phyloP scores from a whole-genome alignment of 768 basidiomycete genomes.

The Hemileccinum impolitum region DNA sequence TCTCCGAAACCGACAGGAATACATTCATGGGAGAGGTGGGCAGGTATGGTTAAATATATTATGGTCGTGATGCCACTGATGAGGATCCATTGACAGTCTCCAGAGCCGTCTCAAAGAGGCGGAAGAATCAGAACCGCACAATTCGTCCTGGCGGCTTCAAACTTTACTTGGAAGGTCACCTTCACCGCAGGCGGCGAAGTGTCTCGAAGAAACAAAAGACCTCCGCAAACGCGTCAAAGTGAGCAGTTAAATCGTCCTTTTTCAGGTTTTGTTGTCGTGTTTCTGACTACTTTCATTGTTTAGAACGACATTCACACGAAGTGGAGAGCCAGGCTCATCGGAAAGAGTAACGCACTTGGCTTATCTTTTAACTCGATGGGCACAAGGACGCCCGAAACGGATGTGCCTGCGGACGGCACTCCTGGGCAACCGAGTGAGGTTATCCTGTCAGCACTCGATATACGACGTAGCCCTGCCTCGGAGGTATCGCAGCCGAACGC shows the following conservation, averaged over 20 bases:
- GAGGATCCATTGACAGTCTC: not conserved
- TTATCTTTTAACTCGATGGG: not conserved
- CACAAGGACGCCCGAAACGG: not conserved
- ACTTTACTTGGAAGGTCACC: not conserved
- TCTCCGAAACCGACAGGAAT: slow-evolving; percentile 3
- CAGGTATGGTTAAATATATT: not conserved
- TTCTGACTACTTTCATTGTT: not conserved
- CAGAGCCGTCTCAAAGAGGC: not conserved
- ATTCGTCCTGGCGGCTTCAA: not conserved
- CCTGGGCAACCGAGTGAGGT: not conserved
- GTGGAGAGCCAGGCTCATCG: not conserved
- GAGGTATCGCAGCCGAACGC: not conserved
- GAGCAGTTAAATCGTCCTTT: not conserved
- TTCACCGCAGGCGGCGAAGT: not conserved
- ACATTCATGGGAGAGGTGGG: slow-evolving; percentile 1
- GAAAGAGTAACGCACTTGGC: not conserved
- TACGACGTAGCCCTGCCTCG: not conserved
- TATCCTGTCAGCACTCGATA: not conserved
- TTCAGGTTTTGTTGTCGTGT: not conserved
- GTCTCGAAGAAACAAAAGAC: not conserved
- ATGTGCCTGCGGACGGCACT: not conserved
- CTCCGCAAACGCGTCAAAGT: slow-evolving; percentile 7
- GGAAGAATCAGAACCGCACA: not conserved
- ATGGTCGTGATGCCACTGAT: not conserved
- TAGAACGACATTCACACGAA: slow-evolving; percentile 4